Percentiles rank a stretch among this genome's conserved stretches.
Evolutionary conservation across 75 land plant species (phyloP).

Genomic region (Cupressus sempervirens): DNA sequence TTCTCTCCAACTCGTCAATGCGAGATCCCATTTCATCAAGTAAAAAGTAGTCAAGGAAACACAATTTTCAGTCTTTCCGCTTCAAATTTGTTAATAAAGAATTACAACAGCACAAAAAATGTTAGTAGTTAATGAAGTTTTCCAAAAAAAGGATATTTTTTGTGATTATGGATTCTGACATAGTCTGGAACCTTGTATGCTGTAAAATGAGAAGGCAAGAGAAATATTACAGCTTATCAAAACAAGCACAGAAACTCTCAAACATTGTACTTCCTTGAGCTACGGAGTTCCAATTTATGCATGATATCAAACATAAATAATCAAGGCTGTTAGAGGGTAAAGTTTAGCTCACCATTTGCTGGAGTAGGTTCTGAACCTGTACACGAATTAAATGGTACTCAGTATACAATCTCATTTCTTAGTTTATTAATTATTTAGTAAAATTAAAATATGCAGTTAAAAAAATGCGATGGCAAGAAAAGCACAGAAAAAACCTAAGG

Average conservation of each 20-base stretch:
- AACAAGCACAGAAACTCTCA: not conserved
- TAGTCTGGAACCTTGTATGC: constrained; percentile 89
- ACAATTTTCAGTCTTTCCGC: not conserved
- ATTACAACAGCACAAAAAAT: not conserved
- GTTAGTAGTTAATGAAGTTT: not conserved
- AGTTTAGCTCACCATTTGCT: constrained; percentile 61
- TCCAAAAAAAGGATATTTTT: constrained; percentile 67
- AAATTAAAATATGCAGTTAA: not conserved
- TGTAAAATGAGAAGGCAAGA: constrained; percentile 18
- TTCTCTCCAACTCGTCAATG: constrained; percentile 83
- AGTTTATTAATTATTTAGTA: not conserved
- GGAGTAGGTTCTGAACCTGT: constrained; percentile 83
- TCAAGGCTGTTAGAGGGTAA: not conserved
- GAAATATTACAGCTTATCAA: not conserved
- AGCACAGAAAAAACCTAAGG: not conserved
- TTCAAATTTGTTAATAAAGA: not conserved
- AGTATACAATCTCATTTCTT: not conserved
- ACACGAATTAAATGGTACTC: not conserved
- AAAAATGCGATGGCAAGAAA: not conserved
- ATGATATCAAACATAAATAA: constrained; percentile 3
- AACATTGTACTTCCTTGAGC: not conserved
- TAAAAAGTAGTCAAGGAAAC: constrained; percentile 36
- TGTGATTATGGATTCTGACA: constrained; percentile 76
- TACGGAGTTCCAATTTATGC: not conserved
- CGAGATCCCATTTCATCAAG: constrained; percentile 89